phyloP scores from a whole-genome alignment of 257 asterid species.

The Nicotiana tomentosiformis region DNA sequence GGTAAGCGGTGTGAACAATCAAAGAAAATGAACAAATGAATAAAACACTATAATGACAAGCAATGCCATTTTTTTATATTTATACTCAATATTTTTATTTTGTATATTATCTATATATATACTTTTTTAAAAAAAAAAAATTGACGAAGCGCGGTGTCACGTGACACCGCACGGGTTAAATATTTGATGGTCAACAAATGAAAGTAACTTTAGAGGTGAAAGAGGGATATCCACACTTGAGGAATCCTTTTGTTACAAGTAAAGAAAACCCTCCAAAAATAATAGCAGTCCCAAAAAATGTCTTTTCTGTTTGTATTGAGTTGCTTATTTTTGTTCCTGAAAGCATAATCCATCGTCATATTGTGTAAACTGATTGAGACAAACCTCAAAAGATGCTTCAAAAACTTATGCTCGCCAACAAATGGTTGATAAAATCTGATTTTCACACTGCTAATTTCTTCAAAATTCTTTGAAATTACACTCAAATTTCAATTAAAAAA shows the following conservation, averaged over 20 bases:
- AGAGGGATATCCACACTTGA: conserved; percentile 2
- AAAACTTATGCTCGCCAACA: background rate
- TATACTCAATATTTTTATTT: too few species aligned
- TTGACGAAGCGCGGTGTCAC: too few species aligned
- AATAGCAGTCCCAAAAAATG: background rate
- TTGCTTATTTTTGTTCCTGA: background rate
- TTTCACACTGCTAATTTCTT: background rate
- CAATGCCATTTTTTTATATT: too few species aligned
- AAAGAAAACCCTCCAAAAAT: background rate
- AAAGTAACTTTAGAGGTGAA: conserved; percentile 11
- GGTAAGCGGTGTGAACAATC: too few species aligned
- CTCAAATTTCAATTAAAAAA: too few species aligned
- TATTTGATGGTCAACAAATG: conserved; percentile 8
- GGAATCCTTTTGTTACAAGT: conserved; percentile 12
- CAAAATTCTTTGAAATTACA: too few species aligned
- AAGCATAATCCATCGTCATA: background rate
- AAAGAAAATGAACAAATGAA: too few species aligned
- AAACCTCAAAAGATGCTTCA: background rate
- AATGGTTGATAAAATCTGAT: background rate
- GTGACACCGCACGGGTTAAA: too few species aligned
- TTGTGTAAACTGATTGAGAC: background rate
- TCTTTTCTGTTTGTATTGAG: background rate
- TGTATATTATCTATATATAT: too few species aligned
- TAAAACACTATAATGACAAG: too few species aligned
- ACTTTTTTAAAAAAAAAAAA: too few species aligned